These are phyloP conservation scores for Alternaria dauci DNA, from an alignment of 2,329 filamentous ascomycete genomes.

Conservation along the genomic window DNA sequence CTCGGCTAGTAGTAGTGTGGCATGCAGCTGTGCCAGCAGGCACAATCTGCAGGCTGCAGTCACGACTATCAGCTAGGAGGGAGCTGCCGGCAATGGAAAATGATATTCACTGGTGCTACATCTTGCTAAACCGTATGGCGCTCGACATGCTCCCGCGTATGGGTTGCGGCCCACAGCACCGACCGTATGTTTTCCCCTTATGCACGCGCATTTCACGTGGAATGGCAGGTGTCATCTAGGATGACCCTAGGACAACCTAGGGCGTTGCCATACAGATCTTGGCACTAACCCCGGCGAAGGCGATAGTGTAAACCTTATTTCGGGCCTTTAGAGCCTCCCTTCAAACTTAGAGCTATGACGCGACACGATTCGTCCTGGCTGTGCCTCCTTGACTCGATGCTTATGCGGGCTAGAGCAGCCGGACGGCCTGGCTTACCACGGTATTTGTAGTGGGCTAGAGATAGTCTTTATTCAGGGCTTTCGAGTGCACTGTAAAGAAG, in stretches of 20 bases:
- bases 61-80: constrained; percentile 8
- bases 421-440: constrained; percentile 24
- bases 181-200: constrained; percentile 6
- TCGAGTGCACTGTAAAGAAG: constrained; percentile 26
- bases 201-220: constrained; percentile 22
- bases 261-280: constrained; percentile 18
- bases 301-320: constrained; percentile 30
- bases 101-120: neutral
- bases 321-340: constrained; percentile 20
- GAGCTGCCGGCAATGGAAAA: constrained; percentile 1
- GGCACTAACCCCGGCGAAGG: constrained; percentile 29
- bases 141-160: constrained; percentile 5
- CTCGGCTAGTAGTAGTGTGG: constrained; percentile 9
- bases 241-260: constrained; percentile 20
- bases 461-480: constrained; percentile 20
- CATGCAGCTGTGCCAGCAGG: constrained; percentile 5
- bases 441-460: constrained; percentile 20
- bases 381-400: constrained; percentile 24
- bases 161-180: constrained; percentile 1
- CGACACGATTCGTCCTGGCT: constrained; percentile 18
- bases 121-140: constrained; percentile 1
- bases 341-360: constrained; percentile 19
- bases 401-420: constrained; percentile 30
- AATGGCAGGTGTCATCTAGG: constrained; percentile 21
- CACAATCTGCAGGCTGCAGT: constrained; percentile 7